A percentile compares a stretch with the other conserved stretches of the same genome.
phyloP scores from a whole-genome alignment of 148 eudicot species.

The Agrostemma githago region DNA sequence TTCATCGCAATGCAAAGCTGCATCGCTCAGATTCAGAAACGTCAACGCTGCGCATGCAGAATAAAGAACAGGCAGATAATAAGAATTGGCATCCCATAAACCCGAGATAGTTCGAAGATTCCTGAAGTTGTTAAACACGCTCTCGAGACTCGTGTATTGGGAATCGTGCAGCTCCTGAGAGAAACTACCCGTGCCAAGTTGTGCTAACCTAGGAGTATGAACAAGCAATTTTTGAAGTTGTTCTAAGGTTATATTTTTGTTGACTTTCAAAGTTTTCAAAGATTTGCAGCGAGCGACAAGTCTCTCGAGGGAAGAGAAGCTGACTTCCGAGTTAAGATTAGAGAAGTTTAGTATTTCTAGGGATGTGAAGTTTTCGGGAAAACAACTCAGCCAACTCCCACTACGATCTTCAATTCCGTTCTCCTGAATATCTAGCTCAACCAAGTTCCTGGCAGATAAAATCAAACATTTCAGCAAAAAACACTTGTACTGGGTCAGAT shows the following conservation, averaged over 20 bases:
- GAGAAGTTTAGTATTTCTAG: slow-evolving; percentile 71
- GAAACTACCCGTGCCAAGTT: slow-evolving; percentile 75
- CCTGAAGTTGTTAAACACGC: slow-evolving; percentile 43
- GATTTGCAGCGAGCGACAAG: slow-evolving; percentile 65
- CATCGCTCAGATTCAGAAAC: slow-evolving; percentile 69
- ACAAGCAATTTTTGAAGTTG: slow-evolving; percentile 56
- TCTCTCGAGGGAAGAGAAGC: slow-evolving; percentile 55
- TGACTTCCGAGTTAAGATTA: slow-evolving; percentile 50
- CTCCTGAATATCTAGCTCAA: slow-evolving; percentile 78
- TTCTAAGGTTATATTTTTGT: slow-evolving; percentile 49
- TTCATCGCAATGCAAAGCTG: slow-evolving; percentile 43
- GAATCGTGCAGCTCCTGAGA: slow-evolving; percentile 52
- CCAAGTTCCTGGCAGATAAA: slow-evolving; percentile 52
- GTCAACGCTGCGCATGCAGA: slow-evolving; percentile 51
- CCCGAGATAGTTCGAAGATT: slow-evolving; percentile 57
- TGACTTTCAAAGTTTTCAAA: slow-evolving; percentile 56
- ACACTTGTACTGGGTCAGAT: background rate
- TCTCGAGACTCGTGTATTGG: slow-evolving; percentile 36
- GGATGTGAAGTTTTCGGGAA: slow-evolving; percentile 64
- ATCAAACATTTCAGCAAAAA: background rate
- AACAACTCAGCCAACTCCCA: slow-evolving; percentile 74
- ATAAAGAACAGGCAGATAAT: slow-evolving; percentile 48
- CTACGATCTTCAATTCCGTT: slow-evolving; percentile 57
- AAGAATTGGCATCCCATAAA: slow-evolving; percentile 51
- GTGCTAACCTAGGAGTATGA: slow-evolving; percentile 49